A percentile compares a stretch with the other conserved stretches of the same genome.
Evolutionary conservation across 345 rosid genomes (phyloP).

Genomic region (Populus davidiana): DNA sequence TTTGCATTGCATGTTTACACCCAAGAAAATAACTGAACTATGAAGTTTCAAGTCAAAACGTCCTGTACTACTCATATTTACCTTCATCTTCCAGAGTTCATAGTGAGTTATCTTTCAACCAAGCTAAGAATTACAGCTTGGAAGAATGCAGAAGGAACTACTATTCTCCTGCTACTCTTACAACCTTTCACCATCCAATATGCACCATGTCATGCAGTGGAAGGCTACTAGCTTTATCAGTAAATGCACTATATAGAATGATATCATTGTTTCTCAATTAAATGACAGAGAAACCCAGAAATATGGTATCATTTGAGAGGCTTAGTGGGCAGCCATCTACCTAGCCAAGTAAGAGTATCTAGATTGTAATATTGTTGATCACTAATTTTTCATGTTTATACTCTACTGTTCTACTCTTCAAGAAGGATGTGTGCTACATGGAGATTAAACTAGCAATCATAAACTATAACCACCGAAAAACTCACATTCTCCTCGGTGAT

Average conservation of each 20-base stretch:
- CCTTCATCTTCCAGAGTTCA: too few species aligned
- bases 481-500: slow-evolving; percentile 96
- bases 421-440: background rate
- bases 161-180: background rate
- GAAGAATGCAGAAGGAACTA: background rate
- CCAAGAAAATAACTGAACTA: background rate
- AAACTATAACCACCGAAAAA: slow-evolving; percentile 10
- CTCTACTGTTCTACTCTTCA: background rate
- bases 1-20: background rate
- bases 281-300: too few species aligned
- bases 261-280: background rate
- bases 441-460: background rate
- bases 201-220: background rate
- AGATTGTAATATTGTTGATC: background rate
- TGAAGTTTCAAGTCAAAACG: background rate
- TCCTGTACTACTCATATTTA: background rate
- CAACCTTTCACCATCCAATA: background rate
- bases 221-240: background rate
- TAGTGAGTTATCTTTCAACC: background rate
- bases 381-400: background rate
- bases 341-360: background rate
- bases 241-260: background rate
- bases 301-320: background rate
- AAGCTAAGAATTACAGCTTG: background rate
- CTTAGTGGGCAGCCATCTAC: background rate